phyloP scores from a whole-genome alignment of 345 rosid species.

The Barbarea vulgaris region DNA sequence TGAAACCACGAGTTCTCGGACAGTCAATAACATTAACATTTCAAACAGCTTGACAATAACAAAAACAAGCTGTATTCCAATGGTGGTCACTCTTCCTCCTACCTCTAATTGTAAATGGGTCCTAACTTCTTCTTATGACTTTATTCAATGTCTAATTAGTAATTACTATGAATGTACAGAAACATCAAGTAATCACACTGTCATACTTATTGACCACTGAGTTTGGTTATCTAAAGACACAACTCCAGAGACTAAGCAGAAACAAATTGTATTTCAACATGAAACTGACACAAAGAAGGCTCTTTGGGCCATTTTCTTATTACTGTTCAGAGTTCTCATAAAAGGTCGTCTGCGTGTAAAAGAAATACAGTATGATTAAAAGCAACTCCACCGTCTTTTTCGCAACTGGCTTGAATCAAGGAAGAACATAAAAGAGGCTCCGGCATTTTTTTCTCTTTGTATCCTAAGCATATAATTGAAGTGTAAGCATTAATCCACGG shows the following conservation, averaged over 20 bases:
- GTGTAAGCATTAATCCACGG: constrained; percentile 8
- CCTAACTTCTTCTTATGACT: neutral
- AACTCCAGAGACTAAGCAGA: constrained; percentile 20
- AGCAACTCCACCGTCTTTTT: neutral
- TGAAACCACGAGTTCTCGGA: too few relatives aligned
- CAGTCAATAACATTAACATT: constrained; percentile 4
- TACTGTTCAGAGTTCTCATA: constrained; percentile 3
- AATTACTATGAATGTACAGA: constrained; percentile 1
- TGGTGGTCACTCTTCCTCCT: constrained; percentile 17
- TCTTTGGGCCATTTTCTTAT: constrained; percentile 10
- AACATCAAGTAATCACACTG: constrained; percentile 16
- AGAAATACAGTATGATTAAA: too few relatives aligned
- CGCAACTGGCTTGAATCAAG: constrained; percentile 43
- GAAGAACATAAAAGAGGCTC: constrained; percentile 67
- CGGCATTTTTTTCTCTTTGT: constrained; percentile 68
- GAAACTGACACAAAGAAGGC: constrained; percentile 5
- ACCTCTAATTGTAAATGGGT: neutral
- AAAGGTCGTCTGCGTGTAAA: neutral
- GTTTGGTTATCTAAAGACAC: constrained; percentile 11
- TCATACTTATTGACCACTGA: constrained; percentile 16
- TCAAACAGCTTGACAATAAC: neutral
- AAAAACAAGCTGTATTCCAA: neutral
- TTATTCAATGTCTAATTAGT: constrained; percentile 8
- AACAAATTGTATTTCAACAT: constrained; percentile 22
- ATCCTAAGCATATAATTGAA: constrained; percentile 57